Evolutionary conservation across 164 flowering plant species (phyloP).

Genomic region (Saururus chinensis): DNA sequence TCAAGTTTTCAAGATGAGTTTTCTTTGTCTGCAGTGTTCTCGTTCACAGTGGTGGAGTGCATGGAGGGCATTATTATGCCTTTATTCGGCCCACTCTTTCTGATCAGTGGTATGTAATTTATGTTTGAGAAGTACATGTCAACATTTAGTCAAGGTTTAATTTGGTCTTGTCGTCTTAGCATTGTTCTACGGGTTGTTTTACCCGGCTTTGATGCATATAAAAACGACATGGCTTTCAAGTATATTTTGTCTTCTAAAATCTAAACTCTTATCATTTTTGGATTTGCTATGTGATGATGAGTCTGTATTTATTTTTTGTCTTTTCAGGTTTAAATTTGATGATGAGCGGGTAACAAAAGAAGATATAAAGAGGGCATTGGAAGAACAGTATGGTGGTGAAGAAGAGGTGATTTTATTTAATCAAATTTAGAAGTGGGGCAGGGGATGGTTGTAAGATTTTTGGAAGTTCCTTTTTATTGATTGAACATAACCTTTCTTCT

Average conservation of each 20-base stretch:
- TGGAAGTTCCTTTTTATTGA: too few species aligned
- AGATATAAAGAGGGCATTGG: slow-evolving; percentile 65
- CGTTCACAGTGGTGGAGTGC: slow-evolving; percentile 45
- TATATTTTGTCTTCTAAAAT: too few species aligned
- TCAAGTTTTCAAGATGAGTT: too few species aligned
- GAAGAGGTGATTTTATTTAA: slow-evolving; percentile 45
- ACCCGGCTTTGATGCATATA: too few species aligned
- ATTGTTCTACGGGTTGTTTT: too few species aligned
- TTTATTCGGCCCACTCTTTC: slow-evolving; percentile 40
- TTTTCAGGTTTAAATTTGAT: slow-evolving; percentile 74
- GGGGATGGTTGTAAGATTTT: too few species aligned
- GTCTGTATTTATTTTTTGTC: neutral
- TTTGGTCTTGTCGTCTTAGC: neutral
- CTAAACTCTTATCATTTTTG: too few species aligned
- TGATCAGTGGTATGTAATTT: slow-evolving; percentile 28
- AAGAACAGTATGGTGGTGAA: slow-evolving; percentile 91
- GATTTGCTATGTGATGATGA: too few species aligned
- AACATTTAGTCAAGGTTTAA: neutral
- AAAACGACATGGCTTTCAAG: too few species aligned
- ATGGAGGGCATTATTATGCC: slow-evolving; percentile 44
- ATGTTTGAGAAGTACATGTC: neutral
- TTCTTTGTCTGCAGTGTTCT: slow-evolving; percentile 27
- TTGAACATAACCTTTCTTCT: neutral
- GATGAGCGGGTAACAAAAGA: slow-evolving; percentile 90
- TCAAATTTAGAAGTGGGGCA: too few species aligned